Conservation (phyloP, 192 early-diverging fungal genomes). For the Allomyces javanicus region DNA sequence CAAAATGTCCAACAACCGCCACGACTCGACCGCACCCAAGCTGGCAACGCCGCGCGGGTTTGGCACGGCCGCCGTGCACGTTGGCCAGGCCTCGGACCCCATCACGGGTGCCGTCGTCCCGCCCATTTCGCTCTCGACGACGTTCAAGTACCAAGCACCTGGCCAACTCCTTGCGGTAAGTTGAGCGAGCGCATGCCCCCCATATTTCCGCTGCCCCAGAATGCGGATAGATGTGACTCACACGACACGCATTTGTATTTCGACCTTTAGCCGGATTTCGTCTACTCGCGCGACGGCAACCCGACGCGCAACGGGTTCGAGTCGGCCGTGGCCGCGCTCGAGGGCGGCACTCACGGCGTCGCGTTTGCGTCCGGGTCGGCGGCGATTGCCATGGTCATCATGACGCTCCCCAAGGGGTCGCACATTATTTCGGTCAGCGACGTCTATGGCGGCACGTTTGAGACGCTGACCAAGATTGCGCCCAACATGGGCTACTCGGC, state of each 20-base stretch:
- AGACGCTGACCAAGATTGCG: conserved; percentile 71
- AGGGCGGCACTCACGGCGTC: conserved; percentile 68
- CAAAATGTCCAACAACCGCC: too few species aligned
- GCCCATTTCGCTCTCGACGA: conserved; percentile 86
- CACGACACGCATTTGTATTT: conserved; percentile 10
- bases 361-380: conserved; percentile 69
- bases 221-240: too few species aligned
- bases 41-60: conserved; percentile 27
- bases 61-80: conserved; percentile 85
- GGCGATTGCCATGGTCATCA: conserved; percentile 56
- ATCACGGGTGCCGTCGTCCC: conserved; percentile 90
- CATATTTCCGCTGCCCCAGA: too few species aligned
- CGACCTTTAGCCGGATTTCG: conserved; percentile 61
- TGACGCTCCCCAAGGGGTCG: conserved; percentile 39
- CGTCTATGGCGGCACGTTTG: conserved; percentile 76
- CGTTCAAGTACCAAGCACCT: conserved; percentile 77
- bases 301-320: conserved; percentile 55
- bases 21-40: too few species aligned
- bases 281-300: conserved; percentile 58
- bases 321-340: conserved; percentile 74
- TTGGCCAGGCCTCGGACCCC: conserved; percentile 73
- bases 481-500: conserved; percentile 37
- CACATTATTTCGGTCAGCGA: conserved; percentile 74
- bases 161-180: conserved; percentile 44
- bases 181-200: too few species aligned